Evolutionary conservation across 148 eudicot species (phyloP).

Genomic region (Euryodendron excelsum): DNA sequence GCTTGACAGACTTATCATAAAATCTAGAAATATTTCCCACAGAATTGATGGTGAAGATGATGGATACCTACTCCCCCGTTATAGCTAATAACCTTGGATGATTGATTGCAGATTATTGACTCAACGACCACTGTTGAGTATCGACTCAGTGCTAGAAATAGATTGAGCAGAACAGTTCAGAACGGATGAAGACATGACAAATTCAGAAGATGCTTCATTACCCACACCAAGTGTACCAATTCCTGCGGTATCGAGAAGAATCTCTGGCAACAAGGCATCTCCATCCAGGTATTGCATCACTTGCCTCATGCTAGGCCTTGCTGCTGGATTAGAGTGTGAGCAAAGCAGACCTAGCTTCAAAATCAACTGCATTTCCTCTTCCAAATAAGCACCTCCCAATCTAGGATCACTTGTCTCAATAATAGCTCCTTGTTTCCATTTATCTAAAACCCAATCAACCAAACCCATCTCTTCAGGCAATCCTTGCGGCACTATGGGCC

Average conservation of each 20-base stretch:
- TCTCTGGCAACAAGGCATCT: slow-evolving; percentile 12
- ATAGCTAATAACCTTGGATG: no score
- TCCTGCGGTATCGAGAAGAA: slow-evolving; percentile 8
- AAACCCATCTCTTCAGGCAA: background rate
- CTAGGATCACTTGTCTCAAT: slow-evolving; percentile 29
- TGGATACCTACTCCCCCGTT: no score
- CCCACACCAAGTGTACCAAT: background rate
- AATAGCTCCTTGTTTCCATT: slow-evolving; percentile 31
- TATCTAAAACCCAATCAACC: slow-evolving; percentile 28
- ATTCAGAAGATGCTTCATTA: background rate
- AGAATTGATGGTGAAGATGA: no score
- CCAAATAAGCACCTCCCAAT: slow-evolving; percentile 18
- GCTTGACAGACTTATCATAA: no score
- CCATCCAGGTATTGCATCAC: slow-evolving; percentile 30
- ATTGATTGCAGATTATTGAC: no score
- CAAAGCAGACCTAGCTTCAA: slow-evolving; percentile 40
- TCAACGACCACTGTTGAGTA: background rate
- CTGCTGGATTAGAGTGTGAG: slow-evolving; percentile 29
- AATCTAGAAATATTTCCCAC: no score
- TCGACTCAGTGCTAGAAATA: background rate
- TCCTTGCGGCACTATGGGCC: background rate
- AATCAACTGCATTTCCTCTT: slow-evolving; percentile 32
- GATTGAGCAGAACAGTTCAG: background rate
- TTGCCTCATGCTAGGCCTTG: slow-evolving; percentile 44
- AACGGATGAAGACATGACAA: background rate